Conservation (phyloP, 1,284 basidiomycete genomes). For the Austroboletus niveus region DNA sequence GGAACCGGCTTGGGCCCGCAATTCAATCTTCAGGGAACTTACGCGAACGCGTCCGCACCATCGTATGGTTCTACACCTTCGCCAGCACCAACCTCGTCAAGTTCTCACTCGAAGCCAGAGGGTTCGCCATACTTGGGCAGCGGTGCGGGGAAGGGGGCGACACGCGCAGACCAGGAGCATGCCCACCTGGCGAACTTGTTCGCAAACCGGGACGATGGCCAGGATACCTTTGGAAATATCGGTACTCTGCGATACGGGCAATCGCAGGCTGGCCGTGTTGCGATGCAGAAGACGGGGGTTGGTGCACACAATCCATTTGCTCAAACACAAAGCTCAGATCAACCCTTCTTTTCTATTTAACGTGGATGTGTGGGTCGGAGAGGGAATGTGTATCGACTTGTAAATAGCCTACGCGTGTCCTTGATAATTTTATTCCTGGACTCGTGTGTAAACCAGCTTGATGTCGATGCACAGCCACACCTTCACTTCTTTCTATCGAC, state of each 20-base stretch:
- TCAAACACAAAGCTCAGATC: conserved; percentile 60
- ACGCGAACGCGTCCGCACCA: conserved; percentile 42
- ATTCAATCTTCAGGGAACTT: conserved; percentile 67
- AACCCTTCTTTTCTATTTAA: conserved; percentile 83
- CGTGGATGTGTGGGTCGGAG: conserved; percentile 1
- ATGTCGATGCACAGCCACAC: no score
- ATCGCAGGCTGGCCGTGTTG: conserved; percentile 57
- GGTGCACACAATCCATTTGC: conserved; percentile 74
- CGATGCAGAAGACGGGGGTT: conserved; percentile 58
- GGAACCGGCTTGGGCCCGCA: conserved; percentile 35
- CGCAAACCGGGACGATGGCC: conserved; percentile 83
- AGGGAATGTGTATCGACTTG: conserved; percentile 4
- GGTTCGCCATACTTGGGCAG: conserved; percentile 12
- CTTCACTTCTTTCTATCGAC: no score
- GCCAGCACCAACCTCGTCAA: conserved; percentile 40
- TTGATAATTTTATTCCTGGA: conserved; percentile 2
- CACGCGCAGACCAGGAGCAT: conserved; percentile 59
- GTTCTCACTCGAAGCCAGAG: conserved; percentile 29
- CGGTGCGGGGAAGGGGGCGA: conserved; percentile 32
- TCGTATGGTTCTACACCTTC: conserved; percentile 35
- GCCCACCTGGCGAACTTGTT: conserved; percentile 76
- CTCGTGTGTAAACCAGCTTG: no score
- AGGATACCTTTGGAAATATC: conserved; percentile 92
- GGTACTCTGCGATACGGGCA: conserved; percentile 78
- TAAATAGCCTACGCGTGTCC: conserved; percentile 7